A percentile compares a stretch with the other conserved stretches of the same genome.
phyloP scores from a whole-genome alignment of 768 basidiomycete genomes.

The Tulasnella calospora region DNA sequence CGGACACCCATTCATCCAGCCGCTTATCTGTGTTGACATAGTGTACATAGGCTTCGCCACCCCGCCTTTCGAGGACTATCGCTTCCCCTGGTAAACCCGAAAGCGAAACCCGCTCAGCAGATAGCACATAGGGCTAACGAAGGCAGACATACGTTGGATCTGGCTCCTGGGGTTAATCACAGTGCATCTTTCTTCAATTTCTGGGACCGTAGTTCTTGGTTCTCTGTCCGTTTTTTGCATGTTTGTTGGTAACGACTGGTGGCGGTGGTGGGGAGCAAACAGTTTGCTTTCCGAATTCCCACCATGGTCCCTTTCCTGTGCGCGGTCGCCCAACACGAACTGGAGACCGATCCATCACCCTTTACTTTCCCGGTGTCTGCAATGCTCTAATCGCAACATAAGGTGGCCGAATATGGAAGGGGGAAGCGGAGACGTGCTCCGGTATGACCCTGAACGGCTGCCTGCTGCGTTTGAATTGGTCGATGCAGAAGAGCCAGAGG shows the following conservation, averaged over 20 bases:
- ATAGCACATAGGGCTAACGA: too few relatives aligned
- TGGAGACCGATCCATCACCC: conserved; percentile 45
- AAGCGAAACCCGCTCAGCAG: conserved; percentile 27
- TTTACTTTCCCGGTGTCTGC: not conserved
- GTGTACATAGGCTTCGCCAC: too few relatives aligned
- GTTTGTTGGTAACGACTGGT: not conserved
- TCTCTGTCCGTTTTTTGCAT: not conserved
- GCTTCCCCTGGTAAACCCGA: not conserved
- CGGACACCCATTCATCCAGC: conserved; percentile 63
- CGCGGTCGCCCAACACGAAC: too few relatives aligned
- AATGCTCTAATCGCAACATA: too few relatives aligned
- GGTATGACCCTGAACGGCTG: too few relatives aligned
- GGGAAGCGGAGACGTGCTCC: too few relatives aligned
- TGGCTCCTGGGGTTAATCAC: not conserved
- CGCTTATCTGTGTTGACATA: too few relatives aligned
- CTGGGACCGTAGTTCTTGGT: conserved; percentile 27
- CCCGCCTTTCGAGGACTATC: not conserved
- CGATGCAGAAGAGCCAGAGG: too few relatives aligned
- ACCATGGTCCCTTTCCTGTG: conserved; percentile 44
- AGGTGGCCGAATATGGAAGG: too few relatives aligned
- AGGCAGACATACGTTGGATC: not conserved
- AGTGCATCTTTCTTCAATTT: not conserved
- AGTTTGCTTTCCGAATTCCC: conserved; percentile 31
- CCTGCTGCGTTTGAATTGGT: too few relatives aligned
- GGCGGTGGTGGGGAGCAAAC: conserved; percentile 30